phyloP scores from a whole-genome alignment of 164 flowering plant genomes.

The Hamamelis virginiana region DNA sequence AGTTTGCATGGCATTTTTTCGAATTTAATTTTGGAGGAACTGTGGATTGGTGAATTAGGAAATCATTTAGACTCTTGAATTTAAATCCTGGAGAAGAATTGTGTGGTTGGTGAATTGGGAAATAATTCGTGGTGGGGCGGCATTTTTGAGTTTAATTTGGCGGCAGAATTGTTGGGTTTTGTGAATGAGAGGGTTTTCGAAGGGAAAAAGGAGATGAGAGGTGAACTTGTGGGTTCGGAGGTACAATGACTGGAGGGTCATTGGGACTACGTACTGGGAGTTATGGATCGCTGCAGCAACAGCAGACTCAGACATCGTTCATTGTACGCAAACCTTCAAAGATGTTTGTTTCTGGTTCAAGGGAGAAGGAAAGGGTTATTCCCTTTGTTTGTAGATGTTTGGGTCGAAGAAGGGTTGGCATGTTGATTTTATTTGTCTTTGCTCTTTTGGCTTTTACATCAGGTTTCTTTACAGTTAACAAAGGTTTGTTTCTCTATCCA shows the following conservation, averaged over 20 bases:
- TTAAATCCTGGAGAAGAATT: neutral
- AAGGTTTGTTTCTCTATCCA: conserved; percentile 36
- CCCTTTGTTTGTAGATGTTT: conserved; percentile 39
- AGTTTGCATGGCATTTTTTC: too few species aligned
- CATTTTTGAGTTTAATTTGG: conserved; percentile 3
- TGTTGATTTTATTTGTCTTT: conserved; percentile 49
- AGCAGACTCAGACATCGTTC: conserved; percentile 27
- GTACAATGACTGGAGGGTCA: conserved; percentile 84
- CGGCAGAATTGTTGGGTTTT: conserved; percentile 8
- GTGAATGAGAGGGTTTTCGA: conserved; percentile 33
- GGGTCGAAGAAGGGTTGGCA: conserved; percentile 54
- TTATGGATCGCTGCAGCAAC: conserved; percentile 69
- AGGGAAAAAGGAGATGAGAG: conserved; percentile 48
- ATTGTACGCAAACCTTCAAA: conserved; percentile 47
- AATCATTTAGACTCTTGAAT: too few species aligned
- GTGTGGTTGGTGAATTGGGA: neutral
- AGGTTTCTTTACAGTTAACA: conserved; percentile 36
- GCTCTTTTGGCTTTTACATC: conserved; percentile 38
- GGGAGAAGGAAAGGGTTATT: conserved; percentile 63
- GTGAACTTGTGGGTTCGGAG: conserved; percentile 30
- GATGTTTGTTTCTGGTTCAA: conserved; percentile 36
- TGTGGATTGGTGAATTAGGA: neutral
- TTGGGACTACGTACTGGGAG: conserved; percentile 72
- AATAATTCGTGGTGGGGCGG: neutral
- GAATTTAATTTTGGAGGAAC: neutral